Evolutionary conservation across 2,329 filamentous ascomycete genomes (phyloP).

Genomic region (Xylariales sp.): DNA sequence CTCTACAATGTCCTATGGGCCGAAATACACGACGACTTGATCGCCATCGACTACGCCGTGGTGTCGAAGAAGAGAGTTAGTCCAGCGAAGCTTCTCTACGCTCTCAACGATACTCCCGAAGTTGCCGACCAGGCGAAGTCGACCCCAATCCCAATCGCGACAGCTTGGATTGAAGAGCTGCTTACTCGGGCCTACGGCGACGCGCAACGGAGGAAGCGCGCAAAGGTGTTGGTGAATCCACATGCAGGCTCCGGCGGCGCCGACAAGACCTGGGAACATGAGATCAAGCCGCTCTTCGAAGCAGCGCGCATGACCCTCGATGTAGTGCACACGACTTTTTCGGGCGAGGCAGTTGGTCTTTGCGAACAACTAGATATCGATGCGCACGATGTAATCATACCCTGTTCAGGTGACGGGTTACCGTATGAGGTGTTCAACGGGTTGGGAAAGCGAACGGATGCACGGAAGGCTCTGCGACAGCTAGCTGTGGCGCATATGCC

Average conservation of each 20-base stretch:
- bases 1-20: slow-evolving; percentile 85
- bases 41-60: slow-evolving; percentile 70
- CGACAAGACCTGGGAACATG: slow-evolving; percentile 64
- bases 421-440: slow-evolving; percentile 96
- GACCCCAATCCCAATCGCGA: slow-evolving; percentile 44
- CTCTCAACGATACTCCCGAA: slow-evolving; percentile 34
- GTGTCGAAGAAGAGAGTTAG: slow-evolving; percentile 55
- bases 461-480: slow-evolving; percentile 65
- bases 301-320: slow-evolving; percentile 76
- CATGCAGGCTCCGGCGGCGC: slow-evolving; percentile 80
- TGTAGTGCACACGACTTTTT: slow-evolving; percentile 63
- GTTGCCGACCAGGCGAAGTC: too few relatives aligned
- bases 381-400: slow-evolving; percentile 77
- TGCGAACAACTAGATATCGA: slow-evolving; percentile 71
- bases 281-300: slow-evolving; percentile 77
- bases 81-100: slow-evolving; percentile 57
- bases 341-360: slow-evolving; percentile 76
- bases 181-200: slow-evolving; percentile 66
- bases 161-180: slow-evolving; percentile 60
- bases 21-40: slow-evolving; percentile 52
- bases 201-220: slow-evolving; percentile 65
- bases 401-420: slow-evolving; percentile 88
- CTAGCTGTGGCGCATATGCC: slow-evolving; percentile 84
- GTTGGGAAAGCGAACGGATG: slow-evolving; percentile 71
- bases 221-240: slow-evolving; percentile 88